A percentile compares a stretch with the other conserved stretches of the same genome.
phyloP scores from a whole-genome alignment of 768 basidiomycete species.

The Arthromyces matolae region DNA sequence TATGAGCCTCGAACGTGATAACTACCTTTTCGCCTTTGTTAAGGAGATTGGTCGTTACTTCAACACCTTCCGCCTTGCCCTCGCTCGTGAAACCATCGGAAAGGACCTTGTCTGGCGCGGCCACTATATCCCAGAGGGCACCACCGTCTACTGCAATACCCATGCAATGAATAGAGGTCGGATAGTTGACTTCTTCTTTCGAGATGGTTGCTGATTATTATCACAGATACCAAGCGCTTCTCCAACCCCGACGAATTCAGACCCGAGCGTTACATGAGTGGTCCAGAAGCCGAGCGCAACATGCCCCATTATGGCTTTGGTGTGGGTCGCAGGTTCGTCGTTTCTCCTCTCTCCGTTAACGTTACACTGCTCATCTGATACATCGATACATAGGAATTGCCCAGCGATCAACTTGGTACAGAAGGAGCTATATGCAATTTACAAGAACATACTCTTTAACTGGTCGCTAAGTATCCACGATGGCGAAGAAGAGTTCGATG shows the following conservation, averaged over 20 bases:
- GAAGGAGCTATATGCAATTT: slow-evolving; percentile 15
- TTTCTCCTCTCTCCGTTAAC: neutral
- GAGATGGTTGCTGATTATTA: no score
- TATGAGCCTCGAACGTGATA: slow-evolving; percentile 8
- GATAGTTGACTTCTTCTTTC: no score
- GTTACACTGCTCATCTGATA: neutral
- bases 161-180: slow-evolving; percentile 16
- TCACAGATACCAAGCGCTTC: slow-evolving; percentile 13
- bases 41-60: slow-evolving; percentile 17
- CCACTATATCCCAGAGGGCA: slow-evolving; percentile 14
- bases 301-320: slow-evolving; percentile 17
- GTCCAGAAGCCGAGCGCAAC: slow-evolving; percentile 14
- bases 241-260: slow-evolving; percentile 12
- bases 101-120: slow-evolving; percentile 16
- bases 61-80: slow-evolving; percentile 14
- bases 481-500: slow-evolving; percentile 15
- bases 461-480: slow-evolving; percentile 12
- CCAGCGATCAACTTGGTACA: slow-evolving; percentile 16
- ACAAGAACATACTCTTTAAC: slow-evolving; percentile 11
- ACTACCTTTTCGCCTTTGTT: slow-evolving; percentile 14
- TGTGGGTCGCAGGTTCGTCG: slow-evolving; percentile 11
- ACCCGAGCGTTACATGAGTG: slow-evolving; percentile 16
- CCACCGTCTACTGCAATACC: slow-evolving; percentile 15
- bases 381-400: slow-evolving; percentile 6
- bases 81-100: slow-evolving; percentile 15